These are phyloP conservation scores for Skeletonema marinoi DNA, from an alignment of 108 stramenopile species.

Conservation along the genomic window DNA sequence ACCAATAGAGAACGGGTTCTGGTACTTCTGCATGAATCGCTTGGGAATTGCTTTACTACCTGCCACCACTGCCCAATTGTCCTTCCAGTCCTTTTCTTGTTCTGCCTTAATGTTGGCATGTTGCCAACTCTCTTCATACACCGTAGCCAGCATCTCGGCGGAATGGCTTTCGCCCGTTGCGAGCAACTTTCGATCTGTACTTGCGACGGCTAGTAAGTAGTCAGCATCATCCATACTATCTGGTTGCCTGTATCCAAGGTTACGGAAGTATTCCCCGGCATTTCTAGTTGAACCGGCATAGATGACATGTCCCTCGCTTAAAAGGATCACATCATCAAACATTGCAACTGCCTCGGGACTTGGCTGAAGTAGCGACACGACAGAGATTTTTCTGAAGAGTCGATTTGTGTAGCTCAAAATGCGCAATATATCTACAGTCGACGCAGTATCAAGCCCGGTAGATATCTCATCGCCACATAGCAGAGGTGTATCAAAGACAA, in stretches of 20 bases:
- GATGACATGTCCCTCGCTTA: constrained; percentile 58
- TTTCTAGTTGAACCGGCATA: constrained; percentile 65
- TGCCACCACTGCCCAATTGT: neutral
- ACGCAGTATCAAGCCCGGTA: constrained; percentile 76
- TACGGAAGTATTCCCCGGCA: constrained; percentile 48
- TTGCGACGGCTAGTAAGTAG: constrained; percentile 42
- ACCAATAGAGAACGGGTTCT: constrained; percentile 21
- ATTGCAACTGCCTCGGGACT: constrained; percentile 68
- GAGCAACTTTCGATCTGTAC: constrained; percentile 46
- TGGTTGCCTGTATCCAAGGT: constrained; percentile 55
- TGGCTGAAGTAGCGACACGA: constrained; percentile 78
- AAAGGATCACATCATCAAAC: constrained; percentile 73
- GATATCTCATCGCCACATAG: constrained; percentile 68
- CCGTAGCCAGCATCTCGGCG: constrained; percentile 8
- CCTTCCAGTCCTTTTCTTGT: constrained; percentile 5
- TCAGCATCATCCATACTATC: constrained; percentile 67
- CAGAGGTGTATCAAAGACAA: constrained; percentile 40
- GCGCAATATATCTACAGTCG: constrained; percentile 71
- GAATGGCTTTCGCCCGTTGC: neutral
- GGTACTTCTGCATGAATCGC: constrained; percentile 31
- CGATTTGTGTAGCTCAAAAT: constrained; percentile 32
- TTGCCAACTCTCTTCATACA: constrained; percentile 10
- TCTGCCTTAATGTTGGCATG: neutral
- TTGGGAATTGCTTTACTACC: neutral
- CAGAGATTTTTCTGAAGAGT: constrained; percentile 35